Percentiles rank a stretch among this genome's conserved stretches.
These are phyloP conservation scores for Acanthamoeba castellanii DNA, from an alignment of 208 protist genomes.

Conservation along the genomic window DNA sequence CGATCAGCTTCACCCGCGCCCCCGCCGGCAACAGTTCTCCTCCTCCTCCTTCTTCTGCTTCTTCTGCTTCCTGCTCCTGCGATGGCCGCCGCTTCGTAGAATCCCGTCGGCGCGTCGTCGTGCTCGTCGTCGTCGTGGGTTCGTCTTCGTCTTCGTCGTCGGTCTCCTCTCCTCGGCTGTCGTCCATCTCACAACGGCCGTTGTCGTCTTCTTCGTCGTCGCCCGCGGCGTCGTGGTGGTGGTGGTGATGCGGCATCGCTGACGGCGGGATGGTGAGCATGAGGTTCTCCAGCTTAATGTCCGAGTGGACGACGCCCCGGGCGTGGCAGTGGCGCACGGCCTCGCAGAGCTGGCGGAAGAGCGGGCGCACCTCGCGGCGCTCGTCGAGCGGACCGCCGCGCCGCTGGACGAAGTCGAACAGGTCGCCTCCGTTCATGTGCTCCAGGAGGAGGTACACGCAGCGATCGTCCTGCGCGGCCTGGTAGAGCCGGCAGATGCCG, in stretches of 20 bases:
- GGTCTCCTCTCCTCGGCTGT: not conserved
- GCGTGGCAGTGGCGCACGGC: not conserved
- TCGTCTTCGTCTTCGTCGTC: not conserved
- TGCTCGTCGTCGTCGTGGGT: not conserved
- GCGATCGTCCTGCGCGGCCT: not conserved
- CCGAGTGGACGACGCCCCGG: not conserved
- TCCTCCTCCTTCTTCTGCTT: not conserved
- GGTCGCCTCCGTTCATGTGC: slow-evolving; percentile 14
- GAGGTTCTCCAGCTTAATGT: slow-evolving; percentile 16
- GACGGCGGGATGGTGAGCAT: not conserved
- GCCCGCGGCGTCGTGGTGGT: not conserved
- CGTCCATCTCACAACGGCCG: not conserved
- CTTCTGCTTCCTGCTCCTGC: no score
- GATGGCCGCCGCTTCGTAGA: no score
- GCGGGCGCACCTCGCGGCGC: not conserved
- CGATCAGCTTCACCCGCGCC: not conserved
- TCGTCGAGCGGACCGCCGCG: not conserved
- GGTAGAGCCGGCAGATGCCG: not conserved
- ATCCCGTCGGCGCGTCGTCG: not conserved
- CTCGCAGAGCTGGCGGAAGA: slow-evolving; percentile 32
- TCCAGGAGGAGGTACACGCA: not conserved
- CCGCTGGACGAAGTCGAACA: not conserved
- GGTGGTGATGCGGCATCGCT: no score
- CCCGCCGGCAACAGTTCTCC: not conserved
- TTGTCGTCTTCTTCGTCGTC: not conserved